Evolutionary conservation across 768 basidiomycete genomes (phyloP).

Genomic region (Glaciozyma martinii): DNA sequence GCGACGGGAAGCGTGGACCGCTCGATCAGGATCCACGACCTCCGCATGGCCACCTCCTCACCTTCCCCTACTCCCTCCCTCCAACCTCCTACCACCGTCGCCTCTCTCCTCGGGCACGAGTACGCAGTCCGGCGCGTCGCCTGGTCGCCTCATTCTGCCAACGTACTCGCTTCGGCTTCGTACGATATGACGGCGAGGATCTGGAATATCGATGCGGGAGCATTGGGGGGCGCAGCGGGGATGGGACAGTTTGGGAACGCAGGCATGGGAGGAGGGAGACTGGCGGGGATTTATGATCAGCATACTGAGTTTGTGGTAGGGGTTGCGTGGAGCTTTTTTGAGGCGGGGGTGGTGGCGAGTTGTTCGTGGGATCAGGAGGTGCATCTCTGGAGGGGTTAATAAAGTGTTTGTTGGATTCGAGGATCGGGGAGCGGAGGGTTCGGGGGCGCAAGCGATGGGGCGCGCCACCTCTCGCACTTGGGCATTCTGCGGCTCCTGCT

Average conservation of each 20-base stretch:
- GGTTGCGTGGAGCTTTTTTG: slow-evolving; percentile 82
- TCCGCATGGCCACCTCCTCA: slow-evolving; percentile 64
- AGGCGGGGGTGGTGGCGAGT: slow-evolving; percentile 74
- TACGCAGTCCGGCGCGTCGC: slow-evolving; percentile 82
- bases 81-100: slow-evolving; percentile 21
- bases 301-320: slow-evolving; percentile 95
- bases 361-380: slow-evolving; percentile 87
- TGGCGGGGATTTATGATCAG: slow-evolving; percentile 62
- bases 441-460: no score
- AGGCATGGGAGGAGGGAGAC: slow-evolving; percentile 46
- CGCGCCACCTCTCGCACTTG: no score
- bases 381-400: slow-evolving; percentile 50
- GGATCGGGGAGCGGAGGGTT: no score
- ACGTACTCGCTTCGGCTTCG: no score
- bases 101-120: slow-evolving; percentile 68
- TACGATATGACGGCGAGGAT: slow-evolving; percentile 95
- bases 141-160: slow-evolving; percentile 56
- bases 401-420: no score
- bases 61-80: neutral
- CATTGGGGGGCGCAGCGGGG: neutral
- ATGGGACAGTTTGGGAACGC: slow-evolving; percentile 37
- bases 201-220: slow-evolving; percentile 47
- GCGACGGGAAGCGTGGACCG: slow-evolving; percentile 76
- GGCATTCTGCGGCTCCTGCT: no score
- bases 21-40: slow-evolving; percentile 69